Base-by-base conservation (phyloP, 148 eudicot genomes). In the Spergularia marina region DNA sequence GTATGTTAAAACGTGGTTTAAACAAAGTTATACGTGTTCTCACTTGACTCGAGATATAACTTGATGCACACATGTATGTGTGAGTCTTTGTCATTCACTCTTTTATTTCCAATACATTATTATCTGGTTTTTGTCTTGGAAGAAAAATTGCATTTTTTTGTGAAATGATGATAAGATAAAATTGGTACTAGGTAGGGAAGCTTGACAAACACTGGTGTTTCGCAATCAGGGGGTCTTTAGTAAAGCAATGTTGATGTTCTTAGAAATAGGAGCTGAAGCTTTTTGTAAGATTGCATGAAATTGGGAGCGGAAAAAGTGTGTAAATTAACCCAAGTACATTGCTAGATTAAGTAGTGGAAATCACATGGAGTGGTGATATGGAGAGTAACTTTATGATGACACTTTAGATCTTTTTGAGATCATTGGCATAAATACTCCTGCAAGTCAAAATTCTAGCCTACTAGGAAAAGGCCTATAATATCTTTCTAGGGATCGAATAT, bases 341-440 rank as follows among this genome's bases (percentile, higher is more conserved):
- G 11, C 34, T 1, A 3, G 7, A 52, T 12, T 68, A 20, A 4
- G 40, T 4, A 47, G 34, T 12, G 17, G 9, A 53, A 25, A 20
- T 68, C 39, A 62, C 60, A 73, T 79, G 65, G 65, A 68, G 39
- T 61, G 59, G 54, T 74, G 70, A 69, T 66, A 70, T 70, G 65
- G 49, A 68, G 53, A 55, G 40, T 13, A 58, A 6, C 75, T 74
- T 59, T 65, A 8, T 41, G 52, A 65, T 65, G 23, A 17, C 69
- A 41, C 55, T 20, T 66, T 15, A 63, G 6, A 57, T 64, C 4
- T 44, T 57, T 44, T 47, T 9, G 68, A 53, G 49, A 64, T 64
- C n/a, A 76, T 66, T 41, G 71, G 63, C 53, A 8, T 10, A 63
- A 65, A 47, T 73, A 8, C 57, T 53, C 54, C 0, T 4, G 23